Conservation (phyloP, 257 asterid species). For the Thymus quinquecostatus region DNA sequence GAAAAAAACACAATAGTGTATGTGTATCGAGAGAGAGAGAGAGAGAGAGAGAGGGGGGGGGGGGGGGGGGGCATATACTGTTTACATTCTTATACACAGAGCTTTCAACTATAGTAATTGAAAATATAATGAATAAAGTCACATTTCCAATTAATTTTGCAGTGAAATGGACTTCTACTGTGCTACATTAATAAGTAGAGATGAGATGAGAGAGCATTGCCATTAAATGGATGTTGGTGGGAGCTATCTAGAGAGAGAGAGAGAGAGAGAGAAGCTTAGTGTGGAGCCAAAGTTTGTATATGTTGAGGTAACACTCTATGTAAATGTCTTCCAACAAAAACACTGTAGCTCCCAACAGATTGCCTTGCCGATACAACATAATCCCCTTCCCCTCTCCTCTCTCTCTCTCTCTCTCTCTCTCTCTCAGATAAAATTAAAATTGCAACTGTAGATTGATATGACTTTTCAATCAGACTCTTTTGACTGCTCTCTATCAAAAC, state of each 20-base stretch:
- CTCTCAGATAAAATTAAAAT: background rate
- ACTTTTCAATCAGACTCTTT: slow-evolving; percentile 48
- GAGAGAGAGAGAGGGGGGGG: too few species aligned
- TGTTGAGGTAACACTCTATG: slow-evolving; percentile 18
- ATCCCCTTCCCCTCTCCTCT: background rate
- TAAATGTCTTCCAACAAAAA: slow-evolving; percentile 32
- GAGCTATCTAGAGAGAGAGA: background rate
- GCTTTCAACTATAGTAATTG: background rate
- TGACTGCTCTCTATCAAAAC: slow-evolving; percentile 37
- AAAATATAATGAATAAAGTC: background rate
- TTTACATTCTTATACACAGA: background rate
- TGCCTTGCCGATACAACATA: slow-evolving; percentile 33
- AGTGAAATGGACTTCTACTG: background rate
- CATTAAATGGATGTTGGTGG: slow-evolving; percentile 40
- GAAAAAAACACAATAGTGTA: background rate
- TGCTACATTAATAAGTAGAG: background rate
- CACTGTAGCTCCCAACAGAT: slow-evolving; percentile 30
- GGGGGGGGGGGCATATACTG: background rate
- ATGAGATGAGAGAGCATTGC: background rate
- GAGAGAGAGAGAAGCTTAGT: background rate
- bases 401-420: too few species aligned
- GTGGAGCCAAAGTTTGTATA: slow-evolving; percentile 33
- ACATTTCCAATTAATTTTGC: background rate
- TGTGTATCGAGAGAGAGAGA: background rate
- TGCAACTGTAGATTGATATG: slow-evolving; percentile 51